Percentiles rank a stretch among this genome's conserved stretches.
Evolutionary conservation across 768 basidiomycete genomes (phyloP).

Genomic region (Suillus spraguei): DNA sequence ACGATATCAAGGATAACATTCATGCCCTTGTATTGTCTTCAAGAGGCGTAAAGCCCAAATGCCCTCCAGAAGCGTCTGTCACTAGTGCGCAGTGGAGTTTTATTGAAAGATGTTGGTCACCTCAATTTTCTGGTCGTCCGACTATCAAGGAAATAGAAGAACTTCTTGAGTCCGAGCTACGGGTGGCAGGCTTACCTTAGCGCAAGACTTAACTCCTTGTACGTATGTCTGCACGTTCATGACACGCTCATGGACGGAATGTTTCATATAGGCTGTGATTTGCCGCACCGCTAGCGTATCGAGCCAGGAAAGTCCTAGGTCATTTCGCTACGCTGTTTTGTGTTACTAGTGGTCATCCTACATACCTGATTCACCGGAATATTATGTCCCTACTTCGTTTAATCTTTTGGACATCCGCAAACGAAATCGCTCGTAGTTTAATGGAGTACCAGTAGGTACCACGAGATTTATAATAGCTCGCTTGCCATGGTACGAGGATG

Average conservation of each 20-base stretch:
- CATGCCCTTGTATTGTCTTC: conserved; percentile 1
- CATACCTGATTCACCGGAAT: neutral
- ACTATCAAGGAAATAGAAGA: conserved; percentile 9
- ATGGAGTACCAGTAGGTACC: neutral
- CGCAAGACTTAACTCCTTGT: neutral
- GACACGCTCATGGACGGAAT: neutral
- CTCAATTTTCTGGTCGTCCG: neutral
- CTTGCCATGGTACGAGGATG: neutral
- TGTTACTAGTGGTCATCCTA: neutral
- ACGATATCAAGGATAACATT: conserved; percentile 1
- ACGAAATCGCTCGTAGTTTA: neutral
- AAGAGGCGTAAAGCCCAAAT: neutral
- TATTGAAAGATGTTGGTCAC: conserved; percentile 14
- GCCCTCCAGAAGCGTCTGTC: neutral
- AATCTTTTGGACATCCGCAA: neutral
- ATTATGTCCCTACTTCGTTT: neutral
- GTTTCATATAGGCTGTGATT: neutral
- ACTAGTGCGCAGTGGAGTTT: conserved; percentile 10
- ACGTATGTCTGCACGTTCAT: neutral
- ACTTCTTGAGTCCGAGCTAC: conserved; percentile 3
- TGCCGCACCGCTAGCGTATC: neutral
- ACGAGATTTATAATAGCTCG: neutral
- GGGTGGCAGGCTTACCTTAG: neutral
- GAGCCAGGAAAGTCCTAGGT: neutral
- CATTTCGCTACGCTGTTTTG: neutral